Evolutionary conservation across 352 stramenopile species (phyloP).

Genomic region (Lagenidium sp.): DNA sequence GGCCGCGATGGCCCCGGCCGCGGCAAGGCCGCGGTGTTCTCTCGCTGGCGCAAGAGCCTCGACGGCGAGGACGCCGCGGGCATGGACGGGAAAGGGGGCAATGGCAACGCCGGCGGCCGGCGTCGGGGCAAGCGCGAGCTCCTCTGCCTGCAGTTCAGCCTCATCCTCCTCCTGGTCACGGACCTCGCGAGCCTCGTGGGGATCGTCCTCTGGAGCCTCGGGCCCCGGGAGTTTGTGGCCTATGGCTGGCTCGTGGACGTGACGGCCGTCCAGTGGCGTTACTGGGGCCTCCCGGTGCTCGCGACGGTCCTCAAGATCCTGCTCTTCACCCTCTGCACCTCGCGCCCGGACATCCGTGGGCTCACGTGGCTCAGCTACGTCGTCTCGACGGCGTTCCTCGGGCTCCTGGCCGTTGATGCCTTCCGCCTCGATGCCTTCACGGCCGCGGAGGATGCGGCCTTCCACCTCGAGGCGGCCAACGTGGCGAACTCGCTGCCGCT

Average conservation of each 20-base stretch:
- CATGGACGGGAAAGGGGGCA: not conserved
- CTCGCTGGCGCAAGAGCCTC: conserved; percentile 39
- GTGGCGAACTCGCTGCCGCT: conserved; percentile 74
- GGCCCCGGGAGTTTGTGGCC: conserved; percentile 19
- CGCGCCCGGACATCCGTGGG: conserved; percentile 26
- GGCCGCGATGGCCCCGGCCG: conserved; percentile 1
- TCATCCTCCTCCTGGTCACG: conserved; percentile 41
- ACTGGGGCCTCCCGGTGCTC: conserved; percentile 64
- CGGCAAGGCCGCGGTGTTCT: conserved; percentile 14
- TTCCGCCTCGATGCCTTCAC: conserved; percentile 67
- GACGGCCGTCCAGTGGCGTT: conserved; percentile 43
- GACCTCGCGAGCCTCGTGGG: conserved; percentile 43
- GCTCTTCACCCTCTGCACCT: conserved; percentile 44
- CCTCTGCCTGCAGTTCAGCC: conserved; percentile 58
- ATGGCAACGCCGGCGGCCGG: conserved; percentile 2
- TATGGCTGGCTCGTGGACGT: conserved; percentile 40
- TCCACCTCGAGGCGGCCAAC: conserved; percentile 54
- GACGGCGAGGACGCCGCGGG: conserved; percentile 2
- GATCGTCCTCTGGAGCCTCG: conserved; percentile 44
- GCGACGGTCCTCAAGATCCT: conserved; percentile 49
- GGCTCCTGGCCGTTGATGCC: conserved; percentile 56
- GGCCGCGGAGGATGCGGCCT: conserved; percentile 35
- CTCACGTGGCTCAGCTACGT: conserved; percentile 36
- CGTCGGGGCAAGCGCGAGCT: conserved; percentile 28
- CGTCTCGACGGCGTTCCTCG: conserved; percentile 46